Base-by-base conservation (phyloP, 495 filamentous ascomycete genomes). In the Melanomma pulvis-pyrius region DNA sequence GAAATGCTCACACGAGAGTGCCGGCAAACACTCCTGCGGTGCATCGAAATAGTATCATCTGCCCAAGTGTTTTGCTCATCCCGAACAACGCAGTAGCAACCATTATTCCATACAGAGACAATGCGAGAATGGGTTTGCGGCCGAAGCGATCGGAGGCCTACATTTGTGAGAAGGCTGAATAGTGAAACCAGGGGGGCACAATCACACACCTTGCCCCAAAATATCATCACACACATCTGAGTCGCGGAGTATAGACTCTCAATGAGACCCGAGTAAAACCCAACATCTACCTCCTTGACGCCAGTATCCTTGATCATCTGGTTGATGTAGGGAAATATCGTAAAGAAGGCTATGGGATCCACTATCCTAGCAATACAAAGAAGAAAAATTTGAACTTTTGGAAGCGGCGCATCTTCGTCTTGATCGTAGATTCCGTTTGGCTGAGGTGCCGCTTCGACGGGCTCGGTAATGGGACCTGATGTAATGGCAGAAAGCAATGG, bases 341-440 rank as follows among this genome's bases (percentile, higher is more conserved):
- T 82, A 77, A 91, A 92, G 77, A 87, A 92, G 17, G 87, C 86
- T 32, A 90, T 78, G 3, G 89, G 88, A 74, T 92, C 89, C n/a
- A 90, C 74, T n/a, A 86, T 73, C 11, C 87, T 81, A 1, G 85
- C 84, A 71, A 82, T 88, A 76, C 88, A 90, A 22, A 92, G 82
- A 2, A 88, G 73, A 44, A 86, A 67, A 44, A 92, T 82, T 71
- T 91, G 89, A 11, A 64, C 22, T 56, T 77, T 76, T 12, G 87
- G 87, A 15, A 91, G 66, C 9, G 86, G 82, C 24, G 72, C 76
- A 32, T 74, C 73, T 29, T 74, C 70, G 36, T 74, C 71, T 15
- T 78, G 21, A 54, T 22, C 60, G 32, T 57, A 13, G 21, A 30
- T n/a, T 17, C 44, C 58, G 8, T 47, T 22, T 8, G n/a, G 50